Base-by-base conservation (phyloP, 2,329 filamentous ascomycete species). In the Colletotrichum spaethianum region DNA sequence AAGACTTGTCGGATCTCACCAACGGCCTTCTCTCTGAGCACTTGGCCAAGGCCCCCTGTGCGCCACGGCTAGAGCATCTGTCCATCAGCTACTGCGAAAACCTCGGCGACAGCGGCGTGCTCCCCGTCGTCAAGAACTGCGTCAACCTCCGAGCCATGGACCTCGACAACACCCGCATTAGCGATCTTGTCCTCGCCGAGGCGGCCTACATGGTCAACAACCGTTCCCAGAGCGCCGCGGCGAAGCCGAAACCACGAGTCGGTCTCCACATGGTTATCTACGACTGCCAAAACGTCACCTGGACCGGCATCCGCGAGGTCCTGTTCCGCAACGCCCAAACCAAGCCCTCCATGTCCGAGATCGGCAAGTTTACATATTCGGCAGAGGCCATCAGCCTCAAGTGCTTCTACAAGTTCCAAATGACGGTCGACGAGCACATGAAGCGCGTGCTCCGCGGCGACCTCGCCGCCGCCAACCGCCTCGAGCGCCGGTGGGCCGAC, bases 371-470 rank as follows among this genome's bases (percentile, higher is more conserved):
- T 12, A 88, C 88, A 0, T 95, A 92, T 76, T 93, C 94, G 0
- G 89, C 90, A 1, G 92, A 98, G 79, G 90, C 97, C 69, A 94
- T 98, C 72, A 87, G 91, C 7, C 87, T 98, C 53, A 98, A 98
- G 82, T 97, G 95, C 82, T 98, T 96, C 84, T 97, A 97, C 80
- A 94, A 93, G 52, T 98, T 94, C 90, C 96, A 98, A 83, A 94
- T 94, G 83, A 98, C 95, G 0, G 95, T 98, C 5, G 93, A 98
- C 75, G 95, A 98, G 80, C 96, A 98, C 82, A 95, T 92, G 64
- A 96, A 95, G 83, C 90, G 95, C 4, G 94, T 98, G 0, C 81
- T 97, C 63, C 87, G 90, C 5, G 94, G 94, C 8, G 93, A 98
- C 73, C 88, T 94, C 70, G 85, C 87, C 0, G 88, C 93, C 1